Base-by-base conservation (phyloP, 805 yeast species). In the Candida sphagnicola region DNA sequence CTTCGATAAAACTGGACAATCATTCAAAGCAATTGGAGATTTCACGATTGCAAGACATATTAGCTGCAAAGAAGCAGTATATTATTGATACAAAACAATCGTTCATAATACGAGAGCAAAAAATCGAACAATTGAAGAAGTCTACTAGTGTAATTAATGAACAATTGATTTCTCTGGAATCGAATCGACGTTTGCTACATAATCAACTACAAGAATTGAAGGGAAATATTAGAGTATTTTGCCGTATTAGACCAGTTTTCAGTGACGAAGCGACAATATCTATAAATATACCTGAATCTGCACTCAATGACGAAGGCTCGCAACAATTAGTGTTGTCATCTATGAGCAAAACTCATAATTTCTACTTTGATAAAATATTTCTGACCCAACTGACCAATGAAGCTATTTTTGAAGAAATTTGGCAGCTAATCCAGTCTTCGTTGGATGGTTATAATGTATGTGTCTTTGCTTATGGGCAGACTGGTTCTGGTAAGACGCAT, bases 401-500 rank as follows among this genome's bases (percentile, higher is more conserved):
- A 1, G 82, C 77, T 18, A 75, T 93, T 0, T 93, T 89, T 59
- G 82, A 78, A 21, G 99, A 91, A 52, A 75, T 91, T 1, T 81
- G 93, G 2, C 95, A 89, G 57, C 61, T 91, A 16, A 80, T 91
- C 2, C 96, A 88, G 57, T 65, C 71, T 1, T 61, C 95, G 1
- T 58, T 90, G 11, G 95, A 91, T 60, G 99, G 99, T 0, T 80
- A 72, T 53, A 88, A 88, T 49, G 96, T 89, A 2, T 89, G 97
- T 59, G 86, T 93, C 1, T 89, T 89, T 61, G 96, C 96, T 4
- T 91, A 93, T 57, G 99, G 99, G 1, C 99, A 91, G 60, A 93
- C 99, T 0, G 96, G 87, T 75, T 65, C 97, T 0, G 99, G 99
- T 3, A 91, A 91, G 56, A 91, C 98, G 0, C 82, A 63, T 57